Evolutionary conservation across 305 asterid genomes (phyloP).

Genomic region (Fraxinus angustifolia): DNA sequence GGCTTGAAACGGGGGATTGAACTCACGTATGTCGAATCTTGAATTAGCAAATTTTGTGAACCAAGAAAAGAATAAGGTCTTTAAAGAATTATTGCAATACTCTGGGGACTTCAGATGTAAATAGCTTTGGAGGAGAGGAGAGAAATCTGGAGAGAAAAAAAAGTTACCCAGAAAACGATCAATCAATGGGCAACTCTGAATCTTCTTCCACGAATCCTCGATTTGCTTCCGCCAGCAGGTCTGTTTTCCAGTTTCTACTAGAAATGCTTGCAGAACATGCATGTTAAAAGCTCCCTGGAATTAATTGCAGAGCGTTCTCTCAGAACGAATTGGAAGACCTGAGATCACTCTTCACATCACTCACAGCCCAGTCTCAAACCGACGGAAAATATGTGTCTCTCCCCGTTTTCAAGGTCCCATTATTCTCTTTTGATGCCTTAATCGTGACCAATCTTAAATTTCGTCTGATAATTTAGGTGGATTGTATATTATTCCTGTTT

Average conservation of each 20-base stretch:
- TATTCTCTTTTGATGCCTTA: background rate
- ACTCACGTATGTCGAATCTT: background rate
- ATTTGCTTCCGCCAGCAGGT: conserved; percentile 56
- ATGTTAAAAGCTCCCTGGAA: background rate
- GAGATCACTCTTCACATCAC: conserved; percentile 59
- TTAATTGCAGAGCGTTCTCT: conserved; percentile 60
- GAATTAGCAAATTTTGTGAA: background rate
- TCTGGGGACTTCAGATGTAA: background rate
- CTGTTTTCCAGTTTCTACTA: conserved; percentile 5
- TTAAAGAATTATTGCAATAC: background rate
- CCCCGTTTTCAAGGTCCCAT: conserved; percentile 62
- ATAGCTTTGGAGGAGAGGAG: background rate
- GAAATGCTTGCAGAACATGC: background rate
- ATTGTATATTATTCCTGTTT: background rate
- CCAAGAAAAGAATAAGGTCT: background rate
- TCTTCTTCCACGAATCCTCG: conserved; percentile 61
- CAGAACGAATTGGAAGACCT: conserved; percentile 60
- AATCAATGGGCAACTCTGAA: conserved; percentile 61
- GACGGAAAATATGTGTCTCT: conserved; percentile 49
- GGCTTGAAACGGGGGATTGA: background rate
- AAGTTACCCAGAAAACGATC: conserved; percentile 10
- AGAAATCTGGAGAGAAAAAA: background rate
- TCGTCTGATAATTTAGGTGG: background rate
- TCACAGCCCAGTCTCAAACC: conserved; percentile 61
- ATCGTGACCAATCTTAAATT: background rate